Base-by-base conservation (phyloP, 495 filamentous ascomycete genomes). In the Penicillium canescens region DNA sequence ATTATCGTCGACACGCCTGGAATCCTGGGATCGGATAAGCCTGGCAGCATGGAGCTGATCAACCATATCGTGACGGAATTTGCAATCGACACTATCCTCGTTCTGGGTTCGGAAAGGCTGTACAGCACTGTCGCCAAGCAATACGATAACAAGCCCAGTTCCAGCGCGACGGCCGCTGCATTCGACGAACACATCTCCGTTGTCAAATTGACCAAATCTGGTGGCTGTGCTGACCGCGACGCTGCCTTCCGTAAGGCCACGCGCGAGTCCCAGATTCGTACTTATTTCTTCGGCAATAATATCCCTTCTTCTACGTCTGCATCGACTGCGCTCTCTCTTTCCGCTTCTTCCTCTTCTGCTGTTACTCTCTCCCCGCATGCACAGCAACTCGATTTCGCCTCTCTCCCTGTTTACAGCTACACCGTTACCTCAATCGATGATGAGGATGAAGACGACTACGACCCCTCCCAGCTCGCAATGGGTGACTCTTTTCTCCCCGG, bases 271-370 rank as follows among this genome's bases (percentile, higher is more conserved):
- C 83, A 87, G 28, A 91, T 97, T 14, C 86, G 86, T 48, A 84
- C 92, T 51, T 99, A 98, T 69, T 99, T 98, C 77, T 98, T 97
- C 68, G 94, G 94, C 3, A 86, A 87, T 54, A 56, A 78, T 0
- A 72, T 71, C 21, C 63, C 71, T 0, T 63, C 38, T 10, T 43
- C 21, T 31, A 31, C 72, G 0, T 67, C 70, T 16, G 65, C 59
- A 18, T 68, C 71, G 1, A 54, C 67, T 3, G 67, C 71, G 0
- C 55, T 70, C 26, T 67, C 68, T 6, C 57, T 71, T 28, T 67
- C 65, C 12, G 62, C 67, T 4, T 66, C 71, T 0, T 66, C 72
- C 9, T 63, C 69, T 39, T 64, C 71, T 3, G 87, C 85, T 56
- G 78, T 84, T 46, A 90, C 90, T 0, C 76, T 99, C 4, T 95